Base-by-base conservation (phyloP, 73 alveolate species). In the Tetrahymena malaccensis region DNA sequence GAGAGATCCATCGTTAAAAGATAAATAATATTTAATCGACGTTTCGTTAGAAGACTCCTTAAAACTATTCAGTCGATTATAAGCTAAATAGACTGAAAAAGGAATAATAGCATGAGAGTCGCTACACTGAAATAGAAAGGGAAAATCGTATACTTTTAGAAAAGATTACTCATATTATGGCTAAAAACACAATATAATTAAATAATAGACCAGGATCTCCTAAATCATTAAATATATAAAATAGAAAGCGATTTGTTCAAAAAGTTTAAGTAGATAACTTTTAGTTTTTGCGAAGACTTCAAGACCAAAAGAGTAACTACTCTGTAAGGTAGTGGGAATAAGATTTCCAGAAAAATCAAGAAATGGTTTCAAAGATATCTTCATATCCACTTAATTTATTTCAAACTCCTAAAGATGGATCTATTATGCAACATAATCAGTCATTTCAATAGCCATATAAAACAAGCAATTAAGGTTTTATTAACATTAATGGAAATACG, bases 81-180 rank as follows among this genome's bases (percentile, higher is more conserved):
- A 38, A 95, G 34, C 83, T 89, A 96, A 94, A 57, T 35, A 97
- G 96, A 83, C 96, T 96, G 34, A 98, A 98, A 55, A 96, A 83
- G 37, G 98, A 97, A 35, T 96, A 89, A 43, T 89, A 95, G 55
- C 96, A 94, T 25, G 99, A 98, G 56, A 97, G 97, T 96, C 94
- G 97, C 22, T 96, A 96, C 94, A 96, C 98, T 40, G 97, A 97
- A 38, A 97, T 97, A 22, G 98, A 97, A 55, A 93, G 98, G 44
- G 98, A 96, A 96, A 97, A 97, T 94, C 94, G 96, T 37, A 96
- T 97, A 35, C 93, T 97, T 16, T 95, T 97, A 27, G 97, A 96
- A 43, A 97, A 97, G 85, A 97, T 97, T 96, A 94, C 98, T 7
- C 85, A 85, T 85, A 97, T 97, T 44, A 94, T 94, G 97, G 94